Evolutionary conservation across 805 yeast genomes (phyloP), one percentile per base, ranked within the genome.

Genomic region (Tetrapisispora iriomotensis): DNA sequence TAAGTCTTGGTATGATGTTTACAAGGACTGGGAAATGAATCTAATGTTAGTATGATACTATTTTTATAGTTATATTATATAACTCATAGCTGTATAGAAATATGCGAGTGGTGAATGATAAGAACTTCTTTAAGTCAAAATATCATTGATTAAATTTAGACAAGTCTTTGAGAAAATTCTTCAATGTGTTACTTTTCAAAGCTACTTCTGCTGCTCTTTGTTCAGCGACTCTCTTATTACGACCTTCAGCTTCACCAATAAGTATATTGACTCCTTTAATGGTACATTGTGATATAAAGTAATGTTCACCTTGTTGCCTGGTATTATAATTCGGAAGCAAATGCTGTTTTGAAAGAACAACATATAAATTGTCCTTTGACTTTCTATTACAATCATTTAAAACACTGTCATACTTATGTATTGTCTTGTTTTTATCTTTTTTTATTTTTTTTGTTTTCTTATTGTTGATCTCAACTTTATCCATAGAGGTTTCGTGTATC

Each of bases 11-110:
- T 75, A 79, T 41, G 74, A 81, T 39, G 88, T 85, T 14, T 72
- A 82, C 34, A 71, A 72, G 34, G 94, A 85, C 44, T 82, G 94
- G 94, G 85, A 81, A 51, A 80, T 83, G 73, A 82, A 83, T 48
- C 70, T 85, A 38, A 82, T 84, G 88, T 62, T 85, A 42, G 54
- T 60, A 7, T 56, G 34, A 38, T 3, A 21, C 25, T 29, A 17
- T 15, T 23, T 24, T 14, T 17, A 9, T 5, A 15, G 22, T 15
- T 33, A 17, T 23, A 23, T 7, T 18, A 6, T 26, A 10, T 9
- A 9, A 26, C 9, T 8, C 29, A 26, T 26, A 14, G 9, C 6
- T 26, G 29, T 10, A 26, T 26, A 26, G 9, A 26, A 12, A 9
- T n/a, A n/a, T n/a, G n/a, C n/a, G n/a, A n/a, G n/a, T n/a, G n/a